Base-by-base conservation (phyloP, 768 basidiomycete species). In the Inosperma sp. region DNA sequence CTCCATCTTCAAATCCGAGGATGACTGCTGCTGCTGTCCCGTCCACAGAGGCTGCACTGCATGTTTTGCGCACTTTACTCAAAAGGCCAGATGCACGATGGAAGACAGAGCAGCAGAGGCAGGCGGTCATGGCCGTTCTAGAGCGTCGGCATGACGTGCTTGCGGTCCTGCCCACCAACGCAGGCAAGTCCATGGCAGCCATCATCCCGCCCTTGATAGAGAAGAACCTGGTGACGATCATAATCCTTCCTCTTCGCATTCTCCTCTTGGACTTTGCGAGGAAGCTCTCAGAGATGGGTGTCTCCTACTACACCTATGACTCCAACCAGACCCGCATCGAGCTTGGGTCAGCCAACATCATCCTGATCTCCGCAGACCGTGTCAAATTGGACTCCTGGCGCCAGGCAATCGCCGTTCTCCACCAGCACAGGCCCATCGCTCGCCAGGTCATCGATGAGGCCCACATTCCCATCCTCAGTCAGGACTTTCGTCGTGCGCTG, bases 161-260 rank as follows among this genome's bases (percentile, higher is more conserved):
- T 14, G 51, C 56, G 0, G 47, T 64, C 1, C 45, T 62, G 4
- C 50, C 47, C 0, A 67, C 68, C 3, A 59, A 61, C 2, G 36
- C 51, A 9, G 67, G 68, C 1, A 70, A 68, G 42, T 60, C 62
- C 0, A 55, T 63, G 57, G 33, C 61, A 1, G 60, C 58, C 0
- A 42, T 68, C 5, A 35, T 68, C 3, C 62, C 66, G 0, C 8
- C 60, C 1, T 19, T 64, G n/a, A 30, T 61, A 0, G 48, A 55
- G n/a, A 13, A 48, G 0, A 27, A 42, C 13, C 31, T 40, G 10
- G 51, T 56, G 2, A 57, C 60, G 0, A 40, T 69, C 0, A 47
- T 64, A 2, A 22, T 66, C 2, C 35, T 60, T 7, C 67, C 66
- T 0, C 45, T 65, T 1, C 39, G 49, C 1, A 49, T 63, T 0